Percentiles rank a stretch among this genome's conserved stretches.
Conservation (phyloP, 495 filamentous ascomycete species). For the Evansstolkia leycettana region DNA sequence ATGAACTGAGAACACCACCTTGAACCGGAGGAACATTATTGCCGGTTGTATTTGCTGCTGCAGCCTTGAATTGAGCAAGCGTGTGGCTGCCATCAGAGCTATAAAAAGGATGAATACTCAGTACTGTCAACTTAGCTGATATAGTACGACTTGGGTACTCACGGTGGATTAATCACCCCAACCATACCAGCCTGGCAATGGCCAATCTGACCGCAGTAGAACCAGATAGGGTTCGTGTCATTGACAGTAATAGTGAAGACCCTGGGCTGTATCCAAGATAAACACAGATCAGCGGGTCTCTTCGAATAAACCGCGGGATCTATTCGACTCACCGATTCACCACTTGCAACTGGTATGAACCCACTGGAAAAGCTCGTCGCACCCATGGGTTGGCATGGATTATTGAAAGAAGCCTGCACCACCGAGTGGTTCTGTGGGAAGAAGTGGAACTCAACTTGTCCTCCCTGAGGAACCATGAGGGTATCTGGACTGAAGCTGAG, state of each 20-base stretch:
- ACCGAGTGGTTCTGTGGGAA: constrained; percentile 57
- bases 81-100: too few relatives aligned
- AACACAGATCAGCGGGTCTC: too few relatives aligned
- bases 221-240: constrained; percentile 52
- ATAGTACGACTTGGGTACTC: too few relatives aligned
- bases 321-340: too few relatives aligned
- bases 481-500: constrained; percentile 7
- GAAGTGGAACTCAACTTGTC: constrained; percentile 63
- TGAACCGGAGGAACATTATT: too few relatives aligned
- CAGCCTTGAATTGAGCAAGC: too few relatives aligned
- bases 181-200: constrained; percentile 63
- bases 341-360: constrained; percentile 39
- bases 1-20: too few relatives aligned
- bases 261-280: too few relatives aligned
- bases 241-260: constrained; percentile 49
- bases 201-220: constrained; percentile 50
- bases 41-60: too few relatives aligned
- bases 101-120: too few relatives aligned
- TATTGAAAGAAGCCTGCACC: constrained; percentile 53
- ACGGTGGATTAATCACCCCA: constrained; percentile 60
- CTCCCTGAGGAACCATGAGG: constrained; percentile 42
- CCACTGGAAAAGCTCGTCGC: constrained; percentile 51
- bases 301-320: too few relatives aligned
- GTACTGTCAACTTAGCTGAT: too few relatives aligned
- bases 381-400: constrained; percentile 52